A percentile compares a stretch with the other conserved stretches of the same genome.
Evolutionary conservation across 768 basidiomycete species (phyloP).

Genomic region (Auricularia sp.): DNA sequence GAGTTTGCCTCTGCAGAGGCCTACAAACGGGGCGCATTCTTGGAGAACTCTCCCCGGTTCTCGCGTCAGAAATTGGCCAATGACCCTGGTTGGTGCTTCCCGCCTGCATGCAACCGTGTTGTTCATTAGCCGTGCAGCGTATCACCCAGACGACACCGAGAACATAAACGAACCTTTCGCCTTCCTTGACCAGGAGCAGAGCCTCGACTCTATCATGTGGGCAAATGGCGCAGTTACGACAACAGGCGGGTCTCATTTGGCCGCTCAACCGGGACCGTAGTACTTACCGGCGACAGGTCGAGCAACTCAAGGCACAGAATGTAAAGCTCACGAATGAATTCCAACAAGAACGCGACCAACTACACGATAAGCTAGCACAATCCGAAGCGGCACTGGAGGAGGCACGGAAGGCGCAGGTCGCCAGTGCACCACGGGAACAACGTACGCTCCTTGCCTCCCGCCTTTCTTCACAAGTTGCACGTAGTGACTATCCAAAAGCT

Average conservation of each 20-base stretch:
- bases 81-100: slow-evolving; percentile 28
- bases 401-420: not conserved
- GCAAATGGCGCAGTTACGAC: not conserved
- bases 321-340: not conserved
- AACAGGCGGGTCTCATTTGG: not conserved
- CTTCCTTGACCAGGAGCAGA: not conserved
- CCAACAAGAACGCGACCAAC: not conserved
- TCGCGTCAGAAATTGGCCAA: slow-evolving; percentile 32
- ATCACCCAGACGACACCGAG: not conserved
- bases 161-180: not conserved
- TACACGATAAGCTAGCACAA: not conserved
- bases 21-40: slow-evolving; percentile 48
- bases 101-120: not conserved
- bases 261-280: not conserved
- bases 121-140: not conserved
- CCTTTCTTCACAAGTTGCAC: too few relatives aligned
- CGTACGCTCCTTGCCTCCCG: not conserved
- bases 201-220: not conserved
- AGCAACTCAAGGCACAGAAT: not conserved
- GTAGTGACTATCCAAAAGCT: not conserved
- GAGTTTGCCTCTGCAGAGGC: slow-evolving; percentile 19
- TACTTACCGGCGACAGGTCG: not conserved
- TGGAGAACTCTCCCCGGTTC: slow-evolving; percentile 48
- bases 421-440: not conserved
- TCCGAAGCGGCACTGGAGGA: not conserved